These are phyloP conservation scores for Cerioporus squamosus DNA, from an alignment of 1,284 basidiomycete species.

Conservation along the genomic window DNA sequence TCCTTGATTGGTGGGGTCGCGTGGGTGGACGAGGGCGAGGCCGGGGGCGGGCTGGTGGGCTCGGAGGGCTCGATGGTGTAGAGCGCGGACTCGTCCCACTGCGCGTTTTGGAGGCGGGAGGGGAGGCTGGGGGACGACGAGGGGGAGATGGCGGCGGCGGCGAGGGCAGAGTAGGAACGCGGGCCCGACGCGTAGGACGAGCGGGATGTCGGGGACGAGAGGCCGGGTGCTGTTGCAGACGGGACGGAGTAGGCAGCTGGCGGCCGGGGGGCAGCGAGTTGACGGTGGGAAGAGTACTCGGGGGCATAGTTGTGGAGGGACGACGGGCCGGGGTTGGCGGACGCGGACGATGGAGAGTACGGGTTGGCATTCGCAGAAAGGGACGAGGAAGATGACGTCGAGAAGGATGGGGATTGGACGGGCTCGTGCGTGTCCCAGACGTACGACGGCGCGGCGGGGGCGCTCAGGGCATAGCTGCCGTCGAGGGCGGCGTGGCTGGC, in stretches of 20 bases:
- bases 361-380: slow-evolving; percentile 13
- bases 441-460: slow-evolving; percentile 6
- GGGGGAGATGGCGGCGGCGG: slow-evolving; percentile 7
- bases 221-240: slow-evolving; percentile 3
- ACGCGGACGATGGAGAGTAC: slow-evolving; percentile 5
- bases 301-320: slow-evolving; percentile 7
- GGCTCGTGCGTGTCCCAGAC: slow-evolving; percentile 17
- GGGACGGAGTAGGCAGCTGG: slow-evolving; percentile 9
- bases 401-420: slow-evolving; percentile 6
- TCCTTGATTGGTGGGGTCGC: slow-evolving; percentile 21
- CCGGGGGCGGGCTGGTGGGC: slow-evolving; percentile 4
- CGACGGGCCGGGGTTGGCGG: slow-evolving; percentile 13
- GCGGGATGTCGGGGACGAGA: slow-evolving; percentile 10
- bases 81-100: slow-evolving; percentile 20
- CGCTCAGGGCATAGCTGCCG: slow-evolving; percentile 3
- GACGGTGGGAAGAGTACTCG: slow-evolving; percentile 9
- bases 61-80: slow-evolving; percentile 22
- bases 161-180: slow-evolving; percentile 21
- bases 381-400: slow-evolving; percentile 10
- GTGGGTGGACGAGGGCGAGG: not conserved
- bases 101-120: slow-evolving; percentile 18
- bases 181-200: slow-evolving; percentile 10
- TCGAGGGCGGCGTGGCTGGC: slow-evolving; percentile 10
- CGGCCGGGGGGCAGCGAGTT: slow-evolving; percentile 2
- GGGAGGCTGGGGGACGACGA: slow-evolving; percentile 4